Evolutionary conservation across 768 basidiomycete species (phyloP).

Genomic region (Boletus sp.): DNA sequence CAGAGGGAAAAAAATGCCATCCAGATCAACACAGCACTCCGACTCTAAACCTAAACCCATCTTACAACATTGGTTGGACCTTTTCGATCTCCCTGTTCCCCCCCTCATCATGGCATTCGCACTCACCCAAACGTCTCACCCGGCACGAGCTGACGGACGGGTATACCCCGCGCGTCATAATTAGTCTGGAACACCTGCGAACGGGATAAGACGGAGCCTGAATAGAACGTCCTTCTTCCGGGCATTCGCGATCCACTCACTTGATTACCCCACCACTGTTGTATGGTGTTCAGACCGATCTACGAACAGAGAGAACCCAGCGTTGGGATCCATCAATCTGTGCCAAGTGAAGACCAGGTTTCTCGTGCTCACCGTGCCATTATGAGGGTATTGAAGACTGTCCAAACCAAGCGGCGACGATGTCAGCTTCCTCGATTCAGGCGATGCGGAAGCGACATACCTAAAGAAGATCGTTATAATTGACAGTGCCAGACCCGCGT

Average conservation of each 20-base stretch:
- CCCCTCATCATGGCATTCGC: not conserved
- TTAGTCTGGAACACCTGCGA: constrained; percentile 22
- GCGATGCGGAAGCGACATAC: constrained; percentile 35
- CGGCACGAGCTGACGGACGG: constrained; percentile 22
- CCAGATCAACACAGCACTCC: not conserved
- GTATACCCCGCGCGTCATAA: constrained; percentile 23
- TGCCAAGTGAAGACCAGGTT: not conserved
- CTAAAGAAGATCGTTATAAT: constrained; percentile 66
- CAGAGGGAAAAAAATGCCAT: not conserved
- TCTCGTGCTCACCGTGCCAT: constrained; percentile 19
- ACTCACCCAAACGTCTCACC: constrained; percentile 24
- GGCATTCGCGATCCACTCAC: constrained; percentile 3
- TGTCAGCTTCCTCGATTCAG: not conserved
- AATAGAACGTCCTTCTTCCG: not conserved
- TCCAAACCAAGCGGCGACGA: no score
- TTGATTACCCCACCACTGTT: constrained; percentile 30
- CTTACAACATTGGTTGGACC: not conserved
- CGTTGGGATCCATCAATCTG: not conserved
- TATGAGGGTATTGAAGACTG: constrained; percentile 28
- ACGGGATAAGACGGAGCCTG: not conserved
- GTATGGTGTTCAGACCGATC: constrained; percentile 21
- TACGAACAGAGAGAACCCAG: not conserved
- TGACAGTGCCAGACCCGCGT: constrained; percentile 68
- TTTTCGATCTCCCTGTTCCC: not conserved
- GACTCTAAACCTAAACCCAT: not conserved